phyloP scores from a whole-genome alignment of 129 eudicot species.

The Centaurea solstitialis region DNA sequence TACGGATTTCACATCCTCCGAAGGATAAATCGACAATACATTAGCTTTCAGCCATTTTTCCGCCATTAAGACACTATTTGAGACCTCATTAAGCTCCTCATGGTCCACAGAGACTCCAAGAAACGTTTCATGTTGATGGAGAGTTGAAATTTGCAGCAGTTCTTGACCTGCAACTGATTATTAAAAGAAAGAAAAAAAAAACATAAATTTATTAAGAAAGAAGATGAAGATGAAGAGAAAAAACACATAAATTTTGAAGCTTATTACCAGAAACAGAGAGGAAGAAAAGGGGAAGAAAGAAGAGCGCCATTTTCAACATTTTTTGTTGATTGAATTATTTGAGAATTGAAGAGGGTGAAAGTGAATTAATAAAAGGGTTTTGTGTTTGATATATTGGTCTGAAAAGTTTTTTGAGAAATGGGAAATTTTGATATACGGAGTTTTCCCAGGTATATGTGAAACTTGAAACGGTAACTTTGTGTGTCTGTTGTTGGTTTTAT shows the following conservation, averaged over 20 bases:
- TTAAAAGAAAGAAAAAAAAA: neutral
- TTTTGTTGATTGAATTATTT: constrained; percentile 11
- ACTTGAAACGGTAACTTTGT: constrained; percentile 31
- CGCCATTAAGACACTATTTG: constrained; percentile 59
- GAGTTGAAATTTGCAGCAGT: constrained; percentile 41
- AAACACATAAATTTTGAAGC: neutral
- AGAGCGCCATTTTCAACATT: constrained; percentile 43
- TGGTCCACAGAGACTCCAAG: constrained; percentile 45
- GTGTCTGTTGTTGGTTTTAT: neutral
- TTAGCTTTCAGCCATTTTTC: constrained; percentile 73
- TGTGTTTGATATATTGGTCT: constrained; percentile 5
- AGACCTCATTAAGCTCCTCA: constrained; percentile 50
- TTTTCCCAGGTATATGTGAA: constrained; percentile 3
- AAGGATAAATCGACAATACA: constrained; percentile 65
- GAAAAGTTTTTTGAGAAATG: constrained; percentile 31
- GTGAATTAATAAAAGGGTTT: neutral
- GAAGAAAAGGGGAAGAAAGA: constrained; percentile 37
- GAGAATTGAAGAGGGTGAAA: neutral
- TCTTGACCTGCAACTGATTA: constrained; percentile 58
- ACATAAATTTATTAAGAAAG: neutral
- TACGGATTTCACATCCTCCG: constrained; percentile 49
- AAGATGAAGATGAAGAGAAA: neutral
- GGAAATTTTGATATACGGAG: constrained; percentile 13
- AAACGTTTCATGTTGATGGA: constrained; percentile 26
- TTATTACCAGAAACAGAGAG: constrained; percentile 46